phyloP scores from a whole-genome alignment of 208 protist species.

The Leishmania mexicana region DNA sequence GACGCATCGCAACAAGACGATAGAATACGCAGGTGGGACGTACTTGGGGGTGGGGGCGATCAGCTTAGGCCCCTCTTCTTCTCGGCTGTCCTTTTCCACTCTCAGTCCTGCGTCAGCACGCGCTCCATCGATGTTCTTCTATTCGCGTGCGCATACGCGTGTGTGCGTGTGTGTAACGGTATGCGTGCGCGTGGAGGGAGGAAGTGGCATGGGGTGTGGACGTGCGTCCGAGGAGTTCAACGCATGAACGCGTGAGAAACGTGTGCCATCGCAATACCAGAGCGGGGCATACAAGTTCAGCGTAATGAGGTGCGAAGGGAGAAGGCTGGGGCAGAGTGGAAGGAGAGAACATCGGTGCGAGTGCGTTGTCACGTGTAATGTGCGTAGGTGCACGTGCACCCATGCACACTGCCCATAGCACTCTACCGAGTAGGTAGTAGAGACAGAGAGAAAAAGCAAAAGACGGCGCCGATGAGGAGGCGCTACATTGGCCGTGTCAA shows the following conservation, averaged over 20 bases:
- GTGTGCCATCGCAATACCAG: neutral
- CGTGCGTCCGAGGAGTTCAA: neutral
- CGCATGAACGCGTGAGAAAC: neutral
- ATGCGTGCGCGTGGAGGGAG: neutral
- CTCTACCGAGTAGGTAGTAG: neutral
- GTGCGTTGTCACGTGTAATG: neutral
- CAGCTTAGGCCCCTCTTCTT: neutral
- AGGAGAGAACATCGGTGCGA: neutral
- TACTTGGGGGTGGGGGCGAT: neutral
- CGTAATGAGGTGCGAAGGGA: neutral
- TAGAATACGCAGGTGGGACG: neutral
- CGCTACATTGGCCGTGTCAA: neutral
- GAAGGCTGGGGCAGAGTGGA: neutral
- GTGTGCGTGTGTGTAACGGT: neutral
- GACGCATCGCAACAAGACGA: conserved; percentile 12
- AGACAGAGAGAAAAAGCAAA: conserved; percentile 8
- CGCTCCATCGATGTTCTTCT: neutral
- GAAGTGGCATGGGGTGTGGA: neutral
- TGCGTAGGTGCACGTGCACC: neutral
- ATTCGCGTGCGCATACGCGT: neutral
- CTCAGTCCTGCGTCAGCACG: neutral
- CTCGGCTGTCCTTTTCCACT: neutral
- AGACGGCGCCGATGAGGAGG: too few relatives aligned
- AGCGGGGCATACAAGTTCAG: neutral
- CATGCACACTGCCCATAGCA: neutral